A percentile compares a stretch with the other conserved stretches of the same genome.
Evolutionary conservation across 1,139 yeast species (phyloP).

Genomic region (Zhuliangozyma blackwelliae): DNA sequence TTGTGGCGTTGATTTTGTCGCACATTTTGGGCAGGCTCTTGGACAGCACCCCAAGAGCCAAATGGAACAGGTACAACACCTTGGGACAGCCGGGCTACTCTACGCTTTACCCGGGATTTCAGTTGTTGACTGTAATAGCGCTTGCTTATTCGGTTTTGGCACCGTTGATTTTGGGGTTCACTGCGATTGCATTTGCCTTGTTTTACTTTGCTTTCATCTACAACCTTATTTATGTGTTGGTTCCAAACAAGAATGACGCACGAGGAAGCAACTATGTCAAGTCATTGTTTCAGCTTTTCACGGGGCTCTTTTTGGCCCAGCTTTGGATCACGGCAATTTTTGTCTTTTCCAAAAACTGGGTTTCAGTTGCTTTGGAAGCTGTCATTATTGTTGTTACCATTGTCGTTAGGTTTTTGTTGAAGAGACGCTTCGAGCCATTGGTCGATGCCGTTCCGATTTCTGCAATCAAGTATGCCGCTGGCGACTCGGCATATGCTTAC

Average conservation of each 20-base stretch:
- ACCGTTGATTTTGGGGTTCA: constrained; percentile 45
- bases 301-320: constrained; percentile 64
- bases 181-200: constrained; percentile 40
- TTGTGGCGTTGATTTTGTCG: constrained; percentile 43
- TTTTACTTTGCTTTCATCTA: constrained; percentile 61
- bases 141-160: constrained; percentile 40
- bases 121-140: constrained; percentile 36
- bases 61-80: constrained; percentile 41
- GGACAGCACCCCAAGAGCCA: constrained; percentile 46
- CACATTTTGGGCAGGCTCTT: constrained; percentile 44
- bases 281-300: constrained; percentile 62
- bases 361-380: constrained; percentile 62
- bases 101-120: constrained; percentile 36
- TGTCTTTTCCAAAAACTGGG: constrained; percentile 71
- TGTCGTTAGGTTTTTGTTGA: constrained; percentile 51
- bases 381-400: constrained; percentile 50
- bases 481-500: constrained; percentile 43
- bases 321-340: constrained; percentile 63
- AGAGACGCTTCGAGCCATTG: constrained; percentile 55
- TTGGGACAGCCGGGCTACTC: constrained; percentile 44
- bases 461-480: constrained; percentile 58
- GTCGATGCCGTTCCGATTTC: constrained; percentile 72
- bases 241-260: constrained; percentile 49
- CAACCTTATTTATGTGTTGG: constrained; percentile 52
- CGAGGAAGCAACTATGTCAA: constrained; percentile 66